Base-by-base conservation (phyloP, 108 stramenopile genomes). In the Hondaea fermentalgiana region DNA sequence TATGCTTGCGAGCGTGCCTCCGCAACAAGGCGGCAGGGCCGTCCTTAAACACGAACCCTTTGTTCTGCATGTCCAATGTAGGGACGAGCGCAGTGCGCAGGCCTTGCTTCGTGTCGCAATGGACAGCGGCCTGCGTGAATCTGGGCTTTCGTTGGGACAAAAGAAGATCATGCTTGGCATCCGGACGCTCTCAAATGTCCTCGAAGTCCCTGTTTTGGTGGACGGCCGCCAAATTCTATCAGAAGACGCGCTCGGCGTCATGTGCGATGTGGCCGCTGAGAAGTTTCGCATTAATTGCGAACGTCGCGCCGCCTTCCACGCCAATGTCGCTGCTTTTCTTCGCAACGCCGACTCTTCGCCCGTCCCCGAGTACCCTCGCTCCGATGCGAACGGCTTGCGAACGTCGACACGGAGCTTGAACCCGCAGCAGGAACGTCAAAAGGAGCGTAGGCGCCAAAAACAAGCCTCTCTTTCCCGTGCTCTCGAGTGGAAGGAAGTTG, bases 71-170 rank as follows among this genome's bases (percentile, higher is more conserved):
- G 59, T 92, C 2, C 28, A 59, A 19, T 91, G 91, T 53, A 5
- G 44, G 8, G n/a, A 58, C 25, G n/a, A 89, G 25, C 28, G 10
- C 17, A n/a, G 69, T 19, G 92, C 91, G 43, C 42, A 72, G 19
- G 6, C 42, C 5, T 44, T 91, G 5, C 60, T 91, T 3, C 28
- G 57, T 10, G 5, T 72, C 5, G 76, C 76, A 16, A 17, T 87
- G 17, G 71, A 29, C 5, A 35, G 88, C 59, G 92, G 92, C 35
- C 90, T 87, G 49, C 87, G 92, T 5, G 92, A 92, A 57, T 91
- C 91, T 42, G 92, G 92, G 4, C 72, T 90, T 19, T 87, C 42
- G 17, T 58, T 89, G 5, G 59, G 87, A 17, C 55, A 42, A n/a
- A 83, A 87, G 58, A 42, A 42, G 51, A 44, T 47, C 23, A 47